Evolutionary conservation across 2,329 filamentous ascomycete genomes (phyloP).

Genomic region (Colletotrichum theobromicola): DNA sequence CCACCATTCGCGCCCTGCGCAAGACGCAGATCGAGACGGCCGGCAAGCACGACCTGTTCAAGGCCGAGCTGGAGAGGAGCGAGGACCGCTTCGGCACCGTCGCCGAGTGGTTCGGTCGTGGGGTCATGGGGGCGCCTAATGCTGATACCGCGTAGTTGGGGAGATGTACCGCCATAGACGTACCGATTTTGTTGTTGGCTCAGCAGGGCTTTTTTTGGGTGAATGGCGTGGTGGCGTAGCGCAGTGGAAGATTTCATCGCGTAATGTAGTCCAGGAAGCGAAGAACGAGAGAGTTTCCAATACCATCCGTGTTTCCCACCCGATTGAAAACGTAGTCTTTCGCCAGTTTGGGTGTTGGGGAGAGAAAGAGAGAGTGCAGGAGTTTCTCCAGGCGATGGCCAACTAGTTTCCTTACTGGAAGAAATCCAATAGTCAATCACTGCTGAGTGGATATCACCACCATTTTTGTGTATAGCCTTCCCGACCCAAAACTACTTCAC

Average conservation of each 20-base stretch:
- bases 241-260: not conserved
- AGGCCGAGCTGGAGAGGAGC: slow-evolving; percentile 76
- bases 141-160: slow-evolving; percentile 26
- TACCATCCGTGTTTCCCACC: not conserved
- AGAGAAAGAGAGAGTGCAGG: not conserved
- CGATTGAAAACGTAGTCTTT: not conserved
- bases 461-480: not conserved
- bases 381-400: not conserved
- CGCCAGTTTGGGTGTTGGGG: not conserved
- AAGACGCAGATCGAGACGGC: slow-evolving; percentile 86
- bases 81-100: slow-evolving; percentile 89
- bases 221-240: not conserved
- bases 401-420: not conserved
- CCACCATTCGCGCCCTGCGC: slow-evolving; percentile 86
- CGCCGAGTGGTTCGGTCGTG: slow-evolving; percentile 92
- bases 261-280: not conserved
- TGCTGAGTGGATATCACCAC: not conserved
- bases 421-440: no score
- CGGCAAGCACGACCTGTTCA: slow-evolving; percentile 88
- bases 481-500: not conserved
- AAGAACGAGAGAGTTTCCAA: not conserved
- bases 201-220: not conserved
- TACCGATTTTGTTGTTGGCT: not conserved
- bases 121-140: slow-evolving; percentile 74
- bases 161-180: not conserved